Base-by-base conservation (phyloP, 495 filamentous ascomycete species). In the Penicillium diatomitis region DNA sequence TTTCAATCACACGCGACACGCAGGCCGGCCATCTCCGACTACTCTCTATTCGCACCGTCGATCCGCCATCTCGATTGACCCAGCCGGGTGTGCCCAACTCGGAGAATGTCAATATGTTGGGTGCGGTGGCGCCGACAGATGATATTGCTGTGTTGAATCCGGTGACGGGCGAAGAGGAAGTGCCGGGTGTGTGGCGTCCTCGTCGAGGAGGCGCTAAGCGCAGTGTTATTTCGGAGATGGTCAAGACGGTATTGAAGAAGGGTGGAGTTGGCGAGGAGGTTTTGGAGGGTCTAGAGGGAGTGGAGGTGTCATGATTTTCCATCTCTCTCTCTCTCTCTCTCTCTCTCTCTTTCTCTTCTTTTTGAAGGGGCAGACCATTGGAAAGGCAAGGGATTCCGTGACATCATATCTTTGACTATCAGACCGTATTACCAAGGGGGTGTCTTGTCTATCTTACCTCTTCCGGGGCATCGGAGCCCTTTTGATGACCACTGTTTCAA, bases 181-280 rank as follows among this genome's bases (percentile, higher is more conserved):
- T 79, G 11, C 75, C 82, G 46, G 83, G 86, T 2, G 85, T 89
- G 8, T 95, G 89, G 88, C 82, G 79, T 56, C 82, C 88, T 28
- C 79, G 83, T 29, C 66, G 84, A 20, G 87, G 87, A 36, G 88
- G 88, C 3, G 73, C 87, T 28, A 86, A 84, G 76, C 77, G 85
- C 58, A 70, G 64, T 30, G 67, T 86, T 31, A 67, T 95, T 55
- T 71, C 76, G 12, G 72, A 73, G 48, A 83, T 95, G 74, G 72
- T 87, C 7, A 72, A 76, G 56, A 78, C 81, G 60, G 79, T 83
- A 36, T 51, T 87, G 42, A 73, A 81, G 53, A 72, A 71, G 52
- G 87, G 86, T 1, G 89, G 89, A 28, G 83, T 94, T 30, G 87
- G 83, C 9, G 85, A 88, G 52, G 89, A 96, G 67, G 87, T 96